phyloP scores from a whole-genome alignment of 192 early-diverging fungal genomes.

The Coemansia furcata region DNA sequence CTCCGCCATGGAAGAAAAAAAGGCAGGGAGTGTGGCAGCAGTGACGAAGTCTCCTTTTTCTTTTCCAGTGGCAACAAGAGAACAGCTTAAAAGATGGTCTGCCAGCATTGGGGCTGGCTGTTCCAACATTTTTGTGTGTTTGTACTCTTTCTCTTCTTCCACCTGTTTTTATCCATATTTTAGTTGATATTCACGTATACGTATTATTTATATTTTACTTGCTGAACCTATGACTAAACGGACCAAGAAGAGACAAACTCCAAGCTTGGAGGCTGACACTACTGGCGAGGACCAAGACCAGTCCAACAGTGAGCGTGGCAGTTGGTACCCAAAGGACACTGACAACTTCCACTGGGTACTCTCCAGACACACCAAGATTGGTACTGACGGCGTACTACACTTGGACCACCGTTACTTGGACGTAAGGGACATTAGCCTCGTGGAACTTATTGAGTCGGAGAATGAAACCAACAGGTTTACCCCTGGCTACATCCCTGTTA shows the following conservation, averaged over 20 bases:
- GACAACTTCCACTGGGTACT: constrained; percentile 43
- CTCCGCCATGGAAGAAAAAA: constrained; percentile 2
- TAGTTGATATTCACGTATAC: background rate
- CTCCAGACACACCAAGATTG: constrained; percentile 30
- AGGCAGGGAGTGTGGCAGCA: background rate
- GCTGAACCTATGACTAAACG: background rate
- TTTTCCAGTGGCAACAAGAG: background rate
- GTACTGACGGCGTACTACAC: constrained; percentile 2
- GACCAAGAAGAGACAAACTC: background rate
- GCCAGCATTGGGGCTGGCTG: background rate
- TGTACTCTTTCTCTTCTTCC: background rate
- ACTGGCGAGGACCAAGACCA: background rate
- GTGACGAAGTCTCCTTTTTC: background rate
- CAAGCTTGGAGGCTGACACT: background rate
- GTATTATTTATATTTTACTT: background rate
- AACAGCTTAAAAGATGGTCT: background rate
- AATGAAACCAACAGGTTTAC: background rate
- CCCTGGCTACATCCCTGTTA: background rate
- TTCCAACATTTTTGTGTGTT: background rate
- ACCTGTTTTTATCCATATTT: background rate
- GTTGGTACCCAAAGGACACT: constrained; percentile 33
- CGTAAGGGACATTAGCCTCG: constrained; percentile 24
- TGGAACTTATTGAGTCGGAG: constrained; percentile 22
- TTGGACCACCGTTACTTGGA: constrained; percentile 46
- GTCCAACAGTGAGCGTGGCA: constrained; percentile 22